These are phyloP conservation scores for Trichosanthes cucumerina DNA, from an alignment of 306 rosid genomes.

Conservation along the genomic window DNA sequence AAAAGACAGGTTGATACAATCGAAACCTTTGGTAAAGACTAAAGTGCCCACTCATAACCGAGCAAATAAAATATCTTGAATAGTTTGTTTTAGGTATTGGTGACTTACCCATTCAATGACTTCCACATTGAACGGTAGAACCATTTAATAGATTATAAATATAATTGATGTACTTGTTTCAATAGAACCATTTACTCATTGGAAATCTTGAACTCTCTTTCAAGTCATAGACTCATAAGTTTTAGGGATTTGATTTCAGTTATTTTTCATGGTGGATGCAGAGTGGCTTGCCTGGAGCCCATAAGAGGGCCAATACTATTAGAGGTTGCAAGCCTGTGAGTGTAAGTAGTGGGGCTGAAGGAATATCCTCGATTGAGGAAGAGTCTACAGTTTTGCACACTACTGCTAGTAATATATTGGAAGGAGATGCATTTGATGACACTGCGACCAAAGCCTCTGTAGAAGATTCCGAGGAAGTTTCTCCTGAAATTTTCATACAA, in stretches of 20 bases:
- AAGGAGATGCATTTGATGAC: conserved; percentile 19
- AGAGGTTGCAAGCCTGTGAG: conserved; percentile 18
- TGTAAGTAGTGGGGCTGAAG: conserved; percentile 19
- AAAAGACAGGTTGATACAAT: neutral
- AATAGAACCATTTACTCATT: neutral
- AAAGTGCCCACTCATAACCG: neutral
- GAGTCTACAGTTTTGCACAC: conserved; percentile 20
- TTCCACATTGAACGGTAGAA: neutral
- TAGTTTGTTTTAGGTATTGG: neutral
- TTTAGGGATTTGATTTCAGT: conserved; percentile 17
- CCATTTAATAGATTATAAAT: neutral
- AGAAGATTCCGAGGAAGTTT: conserved; percentile 11
- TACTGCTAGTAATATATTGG: conserved; percentile 23
- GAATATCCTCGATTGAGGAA: conserved; percentile 21
- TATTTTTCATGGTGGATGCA: conserved; percentile 28
- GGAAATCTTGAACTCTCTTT: neutral
- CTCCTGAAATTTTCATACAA: conserved; percentile 25
- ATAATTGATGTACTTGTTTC: neutral
- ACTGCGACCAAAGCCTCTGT: conserved; percentile 19
- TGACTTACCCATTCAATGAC: neutral
- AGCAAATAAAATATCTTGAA: neutral
- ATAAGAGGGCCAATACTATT: conserved; percentile 40
- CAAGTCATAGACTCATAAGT: neutral
- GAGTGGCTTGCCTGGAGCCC: conserved; percentile 22
- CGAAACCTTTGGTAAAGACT: neutral